Conservation (phyloP, 2,329 filamentous ascomycete genomes). For the Aureobasidium sp. region DNA sequence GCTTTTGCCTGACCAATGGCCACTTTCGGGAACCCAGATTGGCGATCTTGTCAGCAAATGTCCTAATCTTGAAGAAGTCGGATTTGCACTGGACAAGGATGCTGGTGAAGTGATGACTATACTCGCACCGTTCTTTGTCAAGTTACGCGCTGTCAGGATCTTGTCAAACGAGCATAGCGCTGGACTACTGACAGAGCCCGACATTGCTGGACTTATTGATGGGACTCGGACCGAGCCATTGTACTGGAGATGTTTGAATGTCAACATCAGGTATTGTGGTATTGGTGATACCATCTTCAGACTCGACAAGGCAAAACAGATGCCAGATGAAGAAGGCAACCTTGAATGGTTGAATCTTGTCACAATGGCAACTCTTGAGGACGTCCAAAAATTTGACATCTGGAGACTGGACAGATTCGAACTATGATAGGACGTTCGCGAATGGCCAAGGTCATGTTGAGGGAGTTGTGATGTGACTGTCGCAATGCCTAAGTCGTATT, state of each 20-base stretch:
- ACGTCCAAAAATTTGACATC: constrained; percentile 37
- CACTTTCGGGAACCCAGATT: constrained; percentile 43
- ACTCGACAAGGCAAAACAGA: constrained; percentile 24
- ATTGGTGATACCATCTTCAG: constrained; percentile 34
- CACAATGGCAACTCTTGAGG: constrained; percentile 27
- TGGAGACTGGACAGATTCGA: constrained; percentile 38
- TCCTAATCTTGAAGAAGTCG: constrained; percentile 54
- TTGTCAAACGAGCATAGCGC: constrained; percentile 26
- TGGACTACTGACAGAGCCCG: constrained; percentile 22
- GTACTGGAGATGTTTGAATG: constrained; percentile 29
- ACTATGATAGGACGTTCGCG: not conserved
- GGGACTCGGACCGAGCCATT: constrained; percentile 29
- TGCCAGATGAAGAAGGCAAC: constrained; percentile 22
- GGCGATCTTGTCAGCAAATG: constrained; percentile 47
- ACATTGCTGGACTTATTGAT: constrained; percentile 19
- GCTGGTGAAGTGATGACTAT: constrained; percentile 27
- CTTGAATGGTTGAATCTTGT: constrained; percentile 25
- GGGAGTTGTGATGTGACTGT: not conserved
- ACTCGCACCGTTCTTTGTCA: constrained; percentile 32
- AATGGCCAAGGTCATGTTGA: not conserved
- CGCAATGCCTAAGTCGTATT: too few species aligned
- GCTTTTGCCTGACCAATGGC: constrained; percentile 51
- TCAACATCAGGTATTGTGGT: constrained; percentile 31
- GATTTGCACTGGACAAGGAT: constrained; percentile 49
- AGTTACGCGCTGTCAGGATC: constrained; percentile 36